Evolutionary conservation across 75 land plant genomes (phyloP).

Genomic region (Sequoiadendron giganteum): DNA sequence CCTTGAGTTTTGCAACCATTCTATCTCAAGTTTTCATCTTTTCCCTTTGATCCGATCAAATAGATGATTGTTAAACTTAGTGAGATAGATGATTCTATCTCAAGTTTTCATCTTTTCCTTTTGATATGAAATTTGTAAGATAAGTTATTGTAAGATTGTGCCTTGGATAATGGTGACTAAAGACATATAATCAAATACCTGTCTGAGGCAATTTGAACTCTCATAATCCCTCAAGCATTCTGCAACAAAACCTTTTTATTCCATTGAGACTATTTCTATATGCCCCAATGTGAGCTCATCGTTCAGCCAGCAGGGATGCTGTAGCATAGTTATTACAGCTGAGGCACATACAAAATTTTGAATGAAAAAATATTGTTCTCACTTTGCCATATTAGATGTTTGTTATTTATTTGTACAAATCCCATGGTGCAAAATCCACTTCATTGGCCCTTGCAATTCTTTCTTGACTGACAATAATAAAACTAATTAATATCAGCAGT

Average conservation of each 20-base stretch:
- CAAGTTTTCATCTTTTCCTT: no score
- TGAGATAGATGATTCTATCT: no score
- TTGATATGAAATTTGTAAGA: neutral
- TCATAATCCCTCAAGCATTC: neutral
- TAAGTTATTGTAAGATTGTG: neutral
- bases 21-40: no score
- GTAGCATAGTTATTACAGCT: neutral
- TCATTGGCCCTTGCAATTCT: neutral
- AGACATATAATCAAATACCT: neutral
- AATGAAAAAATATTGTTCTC: neutral
- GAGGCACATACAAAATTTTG: neutral
- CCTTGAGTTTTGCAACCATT: no score
- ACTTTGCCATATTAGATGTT: neutral
- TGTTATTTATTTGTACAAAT: neutral
- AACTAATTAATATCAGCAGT: neutral
- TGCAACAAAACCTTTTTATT: no score
- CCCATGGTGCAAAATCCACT: neutral
- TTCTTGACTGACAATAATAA: neutral
- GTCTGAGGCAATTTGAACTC: neutral
- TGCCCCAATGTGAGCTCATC: neutral
- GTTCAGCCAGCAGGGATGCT: neutral
- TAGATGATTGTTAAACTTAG: no score
- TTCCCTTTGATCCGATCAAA: no score
- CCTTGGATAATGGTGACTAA: neutral
- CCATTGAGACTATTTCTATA: neutral